Evolutionary conservation across 805 yeast genomes (phyloP), one percentile per base, ranked within the genome.

Genomic region (Barnettozyma vustinii): DNA sequence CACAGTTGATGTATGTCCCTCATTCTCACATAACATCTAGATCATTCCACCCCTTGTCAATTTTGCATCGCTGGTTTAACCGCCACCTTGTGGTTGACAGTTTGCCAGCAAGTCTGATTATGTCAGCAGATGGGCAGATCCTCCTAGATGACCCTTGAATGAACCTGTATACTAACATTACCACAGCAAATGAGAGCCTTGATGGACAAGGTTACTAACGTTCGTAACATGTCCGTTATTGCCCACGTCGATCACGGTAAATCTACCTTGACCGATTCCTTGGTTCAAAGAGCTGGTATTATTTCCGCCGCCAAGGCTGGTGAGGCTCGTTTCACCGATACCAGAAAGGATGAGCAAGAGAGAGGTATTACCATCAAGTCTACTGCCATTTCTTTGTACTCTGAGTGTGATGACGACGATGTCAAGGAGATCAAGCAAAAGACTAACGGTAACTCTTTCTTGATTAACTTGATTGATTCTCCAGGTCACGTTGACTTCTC

Each of bases 401-500:
- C 97, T 65, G 84, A 87, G 73, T 81, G 90, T 85, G 65, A 68
- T 50, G 96, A 87, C 50, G 96, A 87, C 48, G 96, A 89, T 69
- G 90, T 89, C 75, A 81, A 84, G 77, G 85, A 80, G 66, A 92
- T 94, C 80, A 79, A 83, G 75, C 98, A 94, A 80, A 83, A 67
- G 50, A 73, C 75, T 19, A 85, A 72, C 19, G 98, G 98, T 76
- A 87, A 80, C 84, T 83, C 84, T 73, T 92, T 92, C 84, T 86
- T 92, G 79, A 84, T 92, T 65, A 92, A 92, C 89, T 83, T 92
- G 84, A 92, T 92, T 68, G 99, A 92, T 77, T 94, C 99, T 65
- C 99, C 99, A 78, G 99, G 99, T 87, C 99, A 92, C 97, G 98
- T 92, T 83, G 99, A 92, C 80, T 92, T 92, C 91, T 90, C 97